phyloP scores from a whole-genome alignment of 2,329 filamentous ascomycete genomes.

The Claviceps quebecensis region DNA sequence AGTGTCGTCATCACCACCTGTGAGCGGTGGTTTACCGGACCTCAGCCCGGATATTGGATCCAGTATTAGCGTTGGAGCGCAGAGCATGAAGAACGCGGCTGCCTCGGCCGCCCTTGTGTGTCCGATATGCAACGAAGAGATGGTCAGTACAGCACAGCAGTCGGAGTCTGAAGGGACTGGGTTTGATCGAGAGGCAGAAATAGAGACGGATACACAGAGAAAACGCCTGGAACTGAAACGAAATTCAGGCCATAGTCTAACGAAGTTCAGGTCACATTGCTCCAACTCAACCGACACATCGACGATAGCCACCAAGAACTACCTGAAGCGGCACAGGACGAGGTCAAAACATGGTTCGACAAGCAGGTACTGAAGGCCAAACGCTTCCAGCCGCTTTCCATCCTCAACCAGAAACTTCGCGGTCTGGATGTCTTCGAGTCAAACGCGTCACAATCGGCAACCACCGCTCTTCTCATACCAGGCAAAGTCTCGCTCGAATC shows the following conservation, averaged over 20 bases:
- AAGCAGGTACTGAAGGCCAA: slow-evolving; percentile 88
- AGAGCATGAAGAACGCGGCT: slow-evolving; percentile 35
- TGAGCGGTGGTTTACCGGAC: slow-evolving; percentile 49
- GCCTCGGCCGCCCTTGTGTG: slow-evolving; percentile 59
- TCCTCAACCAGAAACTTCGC: slow-evolving; percentile 87
- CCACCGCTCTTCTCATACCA: slow-evolving; percentile 15
- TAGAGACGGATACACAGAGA: not conserved
- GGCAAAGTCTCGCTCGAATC: slow-evolving; percentile 27
- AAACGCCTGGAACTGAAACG: not conserved
- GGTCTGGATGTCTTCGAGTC: slow-evolving; percentile 89
- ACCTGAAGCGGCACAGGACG: slow-evolving; percentile 76
- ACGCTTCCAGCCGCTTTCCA: slow-evolving; percentile 77
- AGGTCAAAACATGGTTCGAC: slow-evolving; percentile 95
- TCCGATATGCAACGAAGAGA: slow-evolving; percentile 97
- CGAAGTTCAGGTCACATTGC: slow-evolving; percentile 56
- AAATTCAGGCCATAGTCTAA: not conserved
- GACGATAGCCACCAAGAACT: slow-evolving; percentile 86
- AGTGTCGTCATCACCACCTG: slow-evolving; percentile 47
- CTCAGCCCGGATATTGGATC: slow-evolving; percentile 67
- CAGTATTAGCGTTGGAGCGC: slow-evolving; percentile 54
- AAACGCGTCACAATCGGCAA: slow-evolving; percentile 48
- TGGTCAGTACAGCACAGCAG: slow-evolving; percentile 44
- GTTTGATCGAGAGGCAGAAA: not conserved
- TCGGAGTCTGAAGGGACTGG: not conserved
- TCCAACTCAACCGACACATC: slow-evolving; percentile 77